A percentile compares a stretch with the other conserved stretches of the same genome.
Conservation (phyloP, 1,284 basidiomycete genomes). For the Ceratobasidium sp. region DNA sequence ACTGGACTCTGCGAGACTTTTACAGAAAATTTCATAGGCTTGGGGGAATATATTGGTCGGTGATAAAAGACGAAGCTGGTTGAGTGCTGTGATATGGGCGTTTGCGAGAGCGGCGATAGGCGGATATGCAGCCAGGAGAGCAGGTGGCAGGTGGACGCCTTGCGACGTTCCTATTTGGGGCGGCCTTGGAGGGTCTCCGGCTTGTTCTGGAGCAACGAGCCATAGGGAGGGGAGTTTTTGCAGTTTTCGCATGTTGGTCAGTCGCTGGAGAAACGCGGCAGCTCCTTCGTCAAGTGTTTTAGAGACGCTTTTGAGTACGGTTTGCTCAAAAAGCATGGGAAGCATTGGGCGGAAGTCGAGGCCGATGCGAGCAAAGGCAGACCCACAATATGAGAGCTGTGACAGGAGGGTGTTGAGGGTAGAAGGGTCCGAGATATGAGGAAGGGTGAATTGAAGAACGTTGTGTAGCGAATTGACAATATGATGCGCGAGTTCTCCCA, state of each 20-base stretch:
- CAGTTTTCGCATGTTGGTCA: constrained; percentile 26
- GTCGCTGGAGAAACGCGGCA: constrained; percentile 48
- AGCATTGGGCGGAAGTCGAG: constrained; percentile 81
- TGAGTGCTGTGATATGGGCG: constrained; percentile 76
- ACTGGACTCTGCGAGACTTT: constrained; percentile 61
- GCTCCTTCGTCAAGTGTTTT: constrained; percentile 58
- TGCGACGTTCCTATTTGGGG: neutral
- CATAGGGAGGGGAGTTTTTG: constrained; percentile 58
- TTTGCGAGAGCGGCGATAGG: constrained; percentile 83
- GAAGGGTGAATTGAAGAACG: constrained; percentile 49
- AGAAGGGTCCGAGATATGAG: constrained; percentile 63
- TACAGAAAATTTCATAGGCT: constrained; percentile 64
- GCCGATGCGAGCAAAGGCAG: constrained; percentile 92
- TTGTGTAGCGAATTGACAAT: constrained; percentile 48
- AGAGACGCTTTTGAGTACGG: constrained; percentile 63
- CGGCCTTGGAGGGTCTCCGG: constrained; percentile 36
- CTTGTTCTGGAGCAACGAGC: constrained; percentile 56
- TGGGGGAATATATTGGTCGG: constrained; percentile 66
- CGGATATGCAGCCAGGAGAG: constrained; percentile 76
- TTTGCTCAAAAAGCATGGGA: constrained; percentile 70
- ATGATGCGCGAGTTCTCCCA: constrained; percentile 49
- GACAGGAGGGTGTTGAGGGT: constrained; percentile 86
- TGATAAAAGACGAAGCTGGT: constrained; percentile 83
- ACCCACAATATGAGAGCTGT: constrained; percentile 90
- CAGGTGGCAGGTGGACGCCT: constrained; percentile 63